Evolutionary conservation across 2,329 filamentous ascomycete species (phyloP).

Genomic region (Paracamarosporium sp.): DNA sequence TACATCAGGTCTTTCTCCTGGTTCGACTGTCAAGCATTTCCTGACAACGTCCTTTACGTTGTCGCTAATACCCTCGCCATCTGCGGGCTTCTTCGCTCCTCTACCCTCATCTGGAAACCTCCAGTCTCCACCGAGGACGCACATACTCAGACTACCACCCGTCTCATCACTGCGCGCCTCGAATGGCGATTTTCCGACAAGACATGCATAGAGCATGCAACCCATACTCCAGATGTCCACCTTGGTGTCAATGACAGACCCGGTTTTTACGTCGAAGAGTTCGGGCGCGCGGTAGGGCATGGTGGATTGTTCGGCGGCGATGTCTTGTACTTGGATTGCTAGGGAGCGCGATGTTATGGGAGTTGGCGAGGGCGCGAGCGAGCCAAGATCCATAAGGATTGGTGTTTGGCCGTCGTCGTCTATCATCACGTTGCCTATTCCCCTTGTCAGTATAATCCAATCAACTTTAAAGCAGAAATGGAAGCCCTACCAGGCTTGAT

Average conservation of each 20-base stretch:
- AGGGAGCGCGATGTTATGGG: constrained; percentile 89
- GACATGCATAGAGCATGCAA: constrained; percentile 95
- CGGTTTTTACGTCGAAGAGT: constrained; percentile 97
- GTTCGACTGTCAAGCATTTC: constrained; percentile 85
- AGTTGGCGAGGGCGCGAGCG: constrained; percentile 83
- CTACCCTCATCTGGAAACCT: constrained; percentile 87
- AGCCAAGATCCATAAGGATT: constrained; percentile 97
- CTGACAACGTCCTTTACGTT: constrained; percentile 86
- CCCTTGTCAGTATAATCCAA: constrained; percentile 17
- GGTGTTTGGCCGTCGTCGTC: constrained; percentile 86
- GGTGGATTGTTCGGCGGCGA: constrained; percentile 92
- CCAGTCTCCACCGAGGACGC: constrained; percentile 94
- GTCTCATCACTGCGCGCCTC: constrained; percentile 96
- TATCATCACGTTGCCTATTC: constrained; percentile 91
- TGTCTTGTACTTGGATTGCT: constrained; percentile 91
- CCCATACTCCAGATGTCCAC: constrained; percentile 98
- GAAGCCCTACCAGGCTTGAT: constrained; percentile 86
- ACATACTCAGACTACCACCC: constrained; percentile 89
- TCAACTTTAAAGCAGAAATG: no score
- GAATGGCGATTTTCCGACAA: constrained; percentile 96
- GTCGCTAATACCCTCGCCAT: constrained; percentile 72
- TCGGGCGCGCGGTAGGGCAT: constrained; percentile 99
- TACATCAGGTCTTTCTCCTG: constrained; percentile 84
- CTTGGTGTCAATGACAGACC: constrained; percentile 89
- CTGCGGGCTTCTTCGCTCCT: constrained; percentile 61